Evolutionary conservation across 2,329 filamentous ascomycete species (phyloP).

Genomic region (Calonectria crousiana): DNA sequence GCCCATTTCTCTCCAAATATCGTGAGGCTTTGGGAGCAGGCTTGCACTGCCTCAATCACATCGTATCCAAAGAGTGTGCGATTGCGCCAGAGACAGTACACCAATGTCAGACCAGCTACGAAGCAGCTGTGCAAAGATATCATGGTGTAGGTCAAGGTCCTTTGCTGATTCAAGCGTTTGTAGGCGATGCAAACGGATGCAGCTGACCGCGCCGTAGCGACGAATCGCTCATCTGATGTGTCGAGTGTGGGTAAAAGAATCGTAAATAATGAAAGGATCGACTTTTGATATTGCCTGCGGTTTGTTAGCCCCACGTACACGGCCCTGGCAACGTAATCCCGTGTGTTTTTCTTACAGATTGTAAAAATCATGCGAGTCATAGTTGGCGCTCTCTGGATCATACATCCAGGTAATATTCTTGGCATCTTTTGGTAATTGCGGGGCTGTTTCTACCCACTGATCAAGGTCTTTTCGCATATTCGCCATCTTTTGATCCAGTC

Average conservation of each 20-base stretch:
- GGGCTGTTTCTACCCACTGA: background rate
- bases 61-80: background rate
- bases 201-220: background rate
- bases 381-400: conserved; percentile 41
- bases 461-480: background rate
- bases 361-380: conserved; percentile 44
- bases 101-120: conserved; percentile 26
- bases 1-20: conserved; percentile 2
- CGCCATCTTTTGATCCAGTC: background rate
- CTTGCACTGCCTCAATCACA: background rate
- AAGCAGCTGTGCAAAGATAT: conserved; percentile 47
- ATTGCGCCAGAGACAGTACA: background rate
- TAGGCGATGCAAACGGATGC: conserved; percentile 44
- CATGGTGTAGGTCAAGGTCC: conserved; percentile 47
- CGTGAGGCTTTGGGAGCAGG: background rate
- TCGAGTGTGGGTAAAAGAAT: background rate
- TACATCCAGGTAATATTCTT: conserved; percentile 43
- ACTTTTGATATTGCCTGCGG: background rate
- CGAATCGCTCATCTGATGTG: background rate
- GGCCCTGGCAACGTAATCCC: accelerated
- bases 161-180: conserved; percentile 46
- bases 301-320: too few relatives aligned
- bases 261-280: background rate
- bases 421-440: conserved; percentile 33
- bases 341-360: background rate